These are phyloP conservation scores for Aspergillus quadricinctus DNA, from an alignment of 2,329 filamentous ascomycete genomes.

Conservation along the genomic window DNA sequence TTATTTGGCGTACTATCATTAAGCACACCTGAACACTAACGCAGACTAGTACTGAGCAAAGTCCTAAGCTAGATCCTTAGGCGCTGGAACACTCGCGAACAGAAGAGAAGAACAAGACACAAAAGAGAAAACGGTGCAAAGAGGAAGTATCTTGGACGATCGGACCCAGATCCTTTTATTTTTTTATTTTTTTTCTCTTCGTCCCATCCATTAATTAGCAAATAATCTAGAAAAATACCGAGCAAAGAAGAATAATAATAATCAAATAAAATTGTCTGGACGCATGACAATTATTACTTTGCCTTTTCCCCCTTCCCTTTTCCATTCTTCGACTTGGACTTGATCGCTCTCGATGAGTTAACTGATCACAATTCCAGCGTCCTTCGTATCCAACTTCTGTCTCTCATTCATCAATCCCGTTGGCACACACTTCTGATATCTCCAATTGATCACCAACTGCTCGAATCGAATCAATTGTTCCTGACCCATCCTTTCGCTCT, in stretches of 20 bases:
- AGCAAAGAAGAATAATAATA: too few relatives aligned
- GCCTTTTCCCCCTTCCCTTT: neutral
- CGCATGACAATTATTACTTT: neutral
- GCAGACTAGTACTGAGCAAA: neutral
- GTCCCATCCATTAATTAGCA: neutral
- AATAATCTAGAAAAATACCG: neutral
- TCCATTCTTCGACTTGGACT: neutral
- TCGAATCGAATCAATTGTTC: neutral
- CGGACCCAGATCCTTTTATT: neutral
- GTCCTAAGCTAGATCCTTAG: neutral
- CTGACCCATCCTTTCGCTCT: neutral
- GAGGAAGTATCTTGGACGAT: neutral
- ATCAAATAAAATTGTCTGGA: neutral
- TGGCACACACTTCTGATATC: neutral
- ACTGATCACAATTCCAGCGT: neutral
- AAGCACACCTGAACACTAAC: neutral
- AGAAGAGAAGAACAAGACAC: neutral
- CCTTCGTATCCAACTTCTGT: neutral
- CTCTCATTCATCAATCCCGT: neutral
- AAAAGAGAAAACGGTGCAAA: neutral
- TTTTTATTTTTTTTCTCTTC: neutral
- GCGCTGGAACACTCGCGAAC: neutral
- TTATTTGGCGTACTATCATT: neutral
- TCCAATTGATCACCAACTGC: neutral
- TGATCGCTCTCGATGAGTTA: neutral